phyloP scores from a whole-genome alignment of 371 early-diverging fungal species.

The Encephalitozoon romaleae region DNA sequence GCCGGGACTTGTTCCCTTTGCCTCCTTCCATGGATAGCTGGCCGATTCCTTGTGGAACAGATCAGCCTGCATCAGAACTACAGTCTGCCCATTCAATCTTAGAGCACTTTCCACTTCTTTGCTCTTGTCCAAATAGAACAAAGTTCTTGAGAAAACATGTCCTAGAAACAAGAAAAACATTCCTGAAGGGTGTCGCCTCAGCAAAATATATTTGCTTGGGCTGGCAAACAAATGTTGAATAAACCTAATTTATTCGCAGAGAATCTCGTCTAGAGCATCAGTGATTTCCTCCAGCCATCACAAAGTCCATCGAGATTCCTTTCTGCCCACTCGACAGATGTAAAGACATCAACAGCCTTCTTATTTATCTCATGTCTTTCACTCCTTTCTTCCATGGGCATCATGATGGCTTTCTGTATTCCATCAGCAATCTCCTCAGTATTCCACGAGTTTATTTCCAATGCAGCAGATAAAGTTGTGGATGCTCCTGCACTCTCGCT shows the following conservation, averaged over 20 bases:
- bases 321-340: constrained; percentile 88
- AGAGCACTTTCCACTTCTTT: constrained; percentile 1
- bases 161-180: constrained; percentile 21
- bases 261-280: not conserved
- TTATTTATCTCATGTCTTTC: constrained; percentile 77
- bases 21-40: constrained; percentile 12
- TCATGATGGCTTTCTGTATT: constrained; percentile 76
- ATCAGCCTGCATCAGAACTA: constrained; percentile 28
- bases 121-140: constrained; percentile 7
- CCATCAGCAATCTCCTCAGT: constrained; percentile 81
- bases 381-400: constrained; percentile 70
- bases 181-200: not conserved
- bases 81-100: constrained; percentile 24
- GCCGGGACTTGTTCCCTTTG: not conserved
- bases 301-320: constrained; percentile 40
- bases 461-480: constrained; percentile 82
- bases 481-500: constrained; percentile 97
- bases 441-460: constrained; percentile 96
- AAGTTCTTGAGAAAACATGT: not conserved
- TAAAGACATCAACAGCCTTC: constrained; percentile 83
- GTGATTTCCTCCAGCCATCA: constrained; percentile 5
- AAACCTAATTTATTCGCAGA: not conserved
- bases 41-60: not conserved
- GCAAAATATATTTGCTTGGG: not conserved
- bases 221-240: not conserved